These are phyloP conservation scores for Diaporthe destruens DNA, from an alignment of 2,329 filamentous ascomycete genomes.

Conservation along the genomic window DNA sequence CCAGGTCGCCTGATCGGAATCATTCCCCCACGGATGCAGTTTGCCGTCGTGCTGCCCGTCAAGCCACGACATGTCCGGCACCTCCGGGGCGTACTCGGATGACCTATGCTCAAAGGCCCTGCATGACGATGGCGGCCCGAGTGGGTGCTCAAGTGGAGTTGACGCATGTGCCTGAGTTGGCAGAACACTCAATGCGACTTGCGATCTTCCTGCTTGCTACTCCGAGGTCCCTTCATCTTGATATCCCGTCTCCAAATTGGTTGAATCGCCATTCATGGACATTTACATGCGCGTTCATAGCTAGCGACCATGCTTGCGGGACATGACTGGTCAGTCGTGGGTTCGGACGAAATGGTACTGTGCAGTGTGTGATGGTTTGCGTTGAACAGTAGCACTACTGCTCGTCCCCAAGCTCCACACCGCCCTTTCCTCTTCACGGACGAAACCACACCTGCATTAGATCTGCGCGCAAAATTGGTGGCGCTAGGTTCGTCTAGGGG, in stretches of 20 bases:
- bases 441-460: slow-evolving; percentile 17
- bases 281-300: neutral
- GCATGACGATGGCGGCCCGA: neutral
- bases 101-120: neutral
- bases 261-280: neutral
- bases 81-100: neutral
- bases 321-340: slow-evolving; percentile 6
- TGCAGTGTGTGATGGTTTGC: slow-evolving; percentile 11
- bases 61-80: slow-evolving; percentile 23
- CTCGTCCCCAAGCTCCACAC: slow-evolving; percentile 28
- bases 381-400: slow-evolving; percentile 28
- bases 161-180: neutral
- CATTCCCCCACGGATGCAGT: neutral
- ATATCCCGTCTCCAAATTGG: neutral
- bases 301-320: neutral
- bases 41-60: slow-evolving; percentile 29
- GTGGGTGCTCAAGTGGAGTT: neutral
- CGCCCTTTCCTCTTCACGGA: slow-evolving; percentile 29
- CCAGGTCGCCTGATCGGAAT: neutral
- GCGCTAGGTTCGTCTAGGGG: slow-evolving; percentile 20
- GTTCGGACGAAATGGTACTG: slow-evolving; percentile 2
- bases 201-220: neutral
- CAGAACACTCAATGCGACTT: neutral
- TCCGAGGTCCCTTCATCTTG: neutral
- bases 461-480: slow-evolving; percentile 26